phyloP scores from a whole-genome alignment of 495 filamentous ascomycete genomes.

The Parathielavia appendiculata region DNA sequence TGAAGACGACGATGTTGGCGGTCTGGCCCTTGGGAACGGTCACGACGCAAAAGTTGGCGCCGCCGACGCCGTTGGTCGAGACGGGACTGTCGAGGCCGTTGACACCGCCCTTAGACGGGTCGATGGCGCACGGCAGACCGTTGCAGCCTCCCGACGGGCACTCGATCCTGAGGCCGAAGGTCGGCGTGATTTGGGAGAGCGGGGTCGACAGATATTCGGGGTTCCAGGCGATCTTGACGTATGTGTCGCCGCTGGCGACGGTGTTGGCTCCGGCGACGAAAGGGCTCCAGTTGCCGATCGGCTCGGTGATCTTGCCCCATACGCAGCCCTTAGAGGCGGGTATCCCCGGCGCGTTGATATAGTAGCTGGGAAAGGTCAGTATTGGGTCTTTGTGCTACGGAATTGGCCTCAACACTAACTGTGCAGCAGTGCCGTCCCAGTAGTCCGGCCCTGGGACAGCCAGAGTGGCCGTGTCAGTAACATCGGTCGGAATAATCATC shows the following conservation, averaged over 20 bases:
- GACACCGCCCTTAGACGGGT: conserved; percentile 52
- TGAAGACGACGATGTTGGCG: conserved; percentile 63
- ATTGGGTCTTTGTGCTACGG: conserved; percentile 11
- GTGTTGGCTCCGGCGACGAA: conserved; percentile 78
- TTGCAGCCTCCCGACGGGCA: conserved; percentile 64
- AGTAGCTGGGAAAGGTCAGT: conserved; percentile 49
- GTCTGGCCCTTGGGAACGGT: conserved; percentile 63
- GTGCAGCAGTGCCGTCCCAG: conserved; percentile 68
- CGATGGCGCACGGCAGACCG: conserved; percentile 69
- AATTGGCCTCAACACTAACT: conserved; percentile 45
- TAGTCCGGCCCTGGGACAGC: conserved; percentile 68
- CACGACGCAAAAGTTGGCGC: conserved; percentile 72
- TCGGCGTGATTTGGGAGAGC: conserved; percentile 55
- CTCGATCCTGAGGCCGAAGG: conserved; percentile 65
- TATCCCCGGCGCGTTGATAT: conserved; percentile 73
- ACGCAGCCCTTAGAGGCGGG: conserved; percentile 56
- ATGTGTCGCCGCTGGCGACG: conserved; percentile 58
- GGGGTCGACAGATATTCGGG: conserved; percentile 61
- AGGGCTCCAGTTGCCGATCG: conserved; percentile 74
- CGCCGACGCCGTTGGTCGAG: conserved; percentile 57
- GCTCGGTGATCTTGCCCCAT: conserved; percentile 62
- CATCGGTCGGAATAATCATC: conserved; percentile 76
- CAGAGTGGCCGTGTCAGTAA: conserved; percentile 49
- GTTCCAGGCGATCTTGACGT: conserved; percentile 75
- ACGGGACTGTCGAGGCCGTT: conserved; percentile 56